A percentile compares a stretch with the other conserved stretches of the same genome.
Evolutionary conservation across 352 stramenopile species (phyloP).

Genomic region (Pythium phragmitis): DNA sequence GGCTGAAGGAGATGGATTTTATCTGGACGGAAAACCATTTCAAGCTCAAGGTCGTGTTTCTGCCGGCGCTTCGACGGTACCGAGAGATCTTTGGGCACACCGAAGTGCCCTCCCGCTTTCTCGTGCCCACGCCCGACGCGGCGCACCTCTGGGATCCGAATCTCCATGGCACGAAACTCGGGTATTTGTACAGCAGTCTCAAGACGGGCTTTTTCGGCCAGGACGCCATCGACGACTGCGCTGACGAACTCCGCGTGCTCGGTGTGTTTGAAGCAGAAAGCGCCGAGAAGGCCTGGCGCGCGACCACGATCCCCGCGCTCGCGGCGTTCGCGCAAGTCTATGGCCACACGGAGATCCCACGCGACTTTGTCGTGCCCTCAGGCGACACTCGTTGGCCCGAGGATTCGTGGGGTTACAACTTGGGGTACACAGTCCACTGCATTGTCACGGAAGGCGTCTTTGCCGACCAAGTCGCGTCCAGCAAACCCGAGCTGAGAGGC

Average conservation of each 20-base stretch:
- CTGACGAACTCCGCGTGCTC: slow-evolving; percentile 40
- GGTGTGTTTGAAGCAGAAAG: slow-evolving; percentile 40
- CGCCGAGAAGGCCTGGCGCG: slow-evolving; percentile 33
- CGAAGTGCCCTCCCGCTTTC: slow-evolving; percentile 38
- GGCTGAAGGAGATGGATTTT: slow-evolving; percentile 63
- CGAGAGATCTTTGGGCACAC: slow-evolving; percentile 37
- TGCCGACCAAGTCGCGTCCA: slow-evolving; percentile 32
- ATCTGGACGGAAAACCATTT: slow-evolving; percentile 68
- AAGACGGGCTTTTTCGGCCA: slow-evolving; percentile 24
- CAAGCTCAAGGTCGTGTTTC: slow-evolving; percentile 61
- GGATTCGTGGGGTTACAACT: slow-evolving; percentile 32
- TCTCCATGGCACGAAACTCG: slow-evolving; percentile 24
- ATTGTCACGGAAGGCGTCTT: slow-evolving; percentile 51
- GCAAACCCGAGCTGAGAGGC: slow-evolving; percentile 22
- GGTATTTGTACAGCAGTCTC: slow-evolving; percentile 22
- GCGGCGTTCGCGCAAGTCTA: slow-evolving; percentile 35
- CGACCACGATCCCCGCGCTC: slow-evolving; percentile 43
- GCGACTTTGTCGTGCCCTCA: slow-evolving; percentile 55
- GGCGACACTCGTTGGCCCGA: slow-evolving; percentile 44
- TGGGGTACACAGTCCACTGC: slow-evolving; percentile 58
- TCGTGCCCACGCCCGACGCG: slow-evolving; percentile 26
- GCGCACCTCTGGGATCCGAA: slow-evolving; percentile 12
- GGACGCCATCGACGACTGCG: slow-evolving; percentile 21
- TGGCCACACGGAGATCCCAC: slow-evolving; percentile 36
- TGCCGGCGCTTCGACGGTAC: slow-evolving; percentile 41